These are phyloP conservation scores for Malassezia globosa DNA, from an alignment of 1,284 basidiomycete species.

Conservation along the genomic window DNA sequence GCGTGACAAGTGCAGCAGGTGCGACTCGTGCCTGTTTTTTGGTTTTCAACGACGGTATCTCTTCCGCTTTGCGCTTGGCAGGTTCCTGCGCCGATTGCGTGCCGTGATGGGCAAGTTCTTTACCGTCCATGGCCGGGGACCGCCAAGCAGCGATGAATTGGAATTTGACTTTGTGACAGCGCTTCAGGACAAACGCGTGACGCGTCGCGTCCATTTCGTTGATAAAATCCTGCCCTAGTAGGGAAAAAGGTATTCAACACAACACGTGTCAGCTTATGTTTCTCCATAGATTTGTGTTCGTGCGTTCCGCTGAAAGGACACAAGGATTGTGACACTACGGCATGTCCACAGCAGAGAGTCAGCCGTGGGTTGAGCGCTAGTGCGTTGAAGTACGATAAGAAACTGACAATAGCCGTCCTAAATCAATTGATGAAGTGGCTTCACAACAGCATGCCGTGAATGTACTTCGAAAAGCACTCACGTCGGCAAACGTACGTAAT, in stretches of 20 bases:
- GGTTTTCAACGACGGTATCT: not conserved
- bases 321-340: too few relatives aligned
- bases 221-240: not conserved
- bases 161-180: not conserved
- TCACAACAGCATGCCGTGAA: conserved; percentile 92
- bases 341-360: too few relatives aligned
- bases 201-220: not conserved
- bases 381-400: not conserved
- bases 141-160: too few relatives aligned
- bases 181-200: not conserved
- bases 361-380: conserved; percentile 19
- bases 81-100: not conserved
- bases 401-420: conserved; percentile 62
- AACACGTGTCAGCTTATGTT: too few relatives aligned
- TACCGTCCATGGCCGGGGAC: conserved; percentile 10
- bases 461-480: conserved; percentile 78
- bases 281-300: too few relatives aligned
- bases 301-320: too few relatives aligned
- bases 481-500: conserved; percentile 72
- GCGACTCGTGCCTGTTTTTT: conserved; percentile 20
- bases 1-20: conserved; percentile 29
- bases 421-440: conserved; percentile 92
- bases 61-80: conserved; percentile 11
- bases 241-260: not conserved
- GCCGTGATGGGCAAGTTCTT: not conserved